Percentiles rank a stretch among this genome's conserved stretches.
Evolutionary conservation across 352 stramenopile species (phyloP).

Genomic region (Phytophthora boehmeriae): DNA sequence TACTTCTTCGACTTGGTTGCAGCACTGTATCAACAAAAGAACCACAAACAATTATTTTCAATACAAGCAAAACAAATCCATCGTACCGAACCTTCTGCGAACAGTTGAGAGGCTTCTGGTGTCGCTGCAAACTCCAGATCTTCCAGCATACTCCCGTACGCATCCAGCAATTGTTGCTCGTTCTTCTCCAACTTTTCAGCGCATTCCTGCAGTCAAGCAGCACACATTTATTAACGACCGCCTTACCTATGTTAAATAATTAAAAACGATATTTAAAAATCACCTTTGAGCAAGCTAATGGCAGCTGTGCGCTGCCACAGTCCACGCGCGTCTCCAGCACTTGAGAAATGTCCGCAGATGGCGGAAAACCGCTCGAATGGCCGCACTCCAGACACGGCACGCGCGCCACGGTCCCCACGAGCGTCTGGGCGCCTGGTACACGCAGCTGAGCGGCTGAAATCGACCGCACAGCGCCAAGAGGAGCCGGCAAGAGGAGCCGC

Average conservation of each 20-base stretch:
- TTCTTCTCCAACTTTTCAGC: slow-evolving; percentile 29
- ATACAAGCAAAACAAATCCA: slow-evolving; percentile 9
- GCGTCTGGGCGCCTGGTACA: slow-evolving; percentile 24
- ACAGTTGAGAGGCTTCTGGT: slow-evolving; percentile 44
- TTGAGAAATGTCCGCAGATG: slow-evolving; percentile 25
- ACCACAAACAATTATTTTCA: not conserved
- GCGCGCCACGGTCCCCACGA: slow-evolving; percentile 40
- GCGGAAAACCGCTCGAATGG: slow-evolving; percentile 12
- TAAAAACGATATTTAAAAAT: not conserved
- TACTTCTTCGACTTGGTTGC: slow-evolving; percentile 28
- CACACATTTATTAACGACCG: not conserved
- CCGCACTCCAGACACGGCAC: slow-evolving; percentile 62
- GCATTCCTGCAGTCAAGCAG: slow-evolving; percentile 31
- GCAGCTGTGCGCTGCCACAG: slow-evolving; percentile 44
- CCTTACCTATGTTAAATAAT: not conserved
- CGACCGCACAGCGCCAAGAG: slow-evolving; percentile 7
- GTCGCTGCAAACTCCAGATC: slow-evolving; percentile 46
- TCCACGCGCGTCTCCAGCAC: slow-evolving; percentile 29
- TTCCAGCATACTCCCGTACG: slow-evolving; percentile 51
- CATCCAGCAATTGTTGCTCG: slow-evolving; percentile 30
- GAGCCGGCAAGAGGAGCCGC: not conserved
- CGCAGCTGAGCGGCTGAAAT: slow-evolving; percentile 22
- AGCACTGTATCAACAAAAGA: slow-evolving; percentile 29
- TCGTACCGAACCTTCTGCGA: slow-evolving; percentile 45
- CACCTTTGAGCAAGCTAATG: slow-evolving; percentile 56